phyloP scores from a whole-genome alignment of 257 asterid genomes.

The Solanum virginianum region DNA sequence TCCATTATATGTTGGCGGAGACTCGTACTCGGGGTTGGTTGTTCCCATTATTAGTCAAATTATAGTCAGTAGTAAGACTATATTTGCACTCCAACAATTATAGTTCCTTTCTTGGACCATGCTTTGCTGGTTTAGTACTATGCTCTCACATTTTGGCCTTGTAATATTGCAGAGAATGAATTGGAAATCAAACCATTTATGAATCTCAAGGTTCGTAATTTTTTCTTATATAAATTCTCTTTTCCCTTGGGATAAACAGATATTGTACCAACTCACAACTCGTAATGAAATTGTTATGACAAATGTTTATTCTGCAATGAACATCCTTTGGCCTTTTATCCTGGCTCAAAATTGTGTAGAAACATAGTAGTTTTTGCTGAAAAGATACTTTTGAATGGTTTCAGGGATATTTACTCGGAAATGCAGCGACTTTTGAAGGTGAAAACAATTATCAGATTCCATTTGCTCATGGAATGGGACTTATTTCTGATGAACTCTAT shows the following conservation, averaged over 20 bases:
- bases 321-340: background rate
- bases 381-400: background rate
- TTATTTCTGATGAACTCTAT: conserved; percentile 6
- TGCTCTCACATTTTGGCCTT: background rate
- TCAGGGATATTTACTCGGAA: conserved; percentile 20
- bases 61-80: conserved; percentile 3
- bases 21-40: conserved; percentile 2
- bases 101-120: background rate
- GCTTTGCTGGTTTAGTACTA: background rate
- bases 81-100: background rate
- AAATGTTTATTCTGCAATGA: background rate
- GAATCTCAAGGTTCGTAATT: conserved; percentile 7
- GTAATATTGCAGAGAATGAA: conserved; percentile 11
- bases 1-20: conserved; percentile 9
- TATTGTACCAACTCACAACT: background rate
- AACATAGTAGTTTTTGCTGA: background rate
- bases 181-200: background rate
- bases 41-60: conserved; percentile 9
- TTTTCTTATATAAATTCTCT: background rate
- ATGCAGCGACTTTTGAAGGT: background rate
- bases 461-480: conserved; percentile 11
- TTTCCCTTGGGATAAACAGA: background rate
- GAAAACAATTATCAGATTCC: background rate
- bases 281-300: background rate
- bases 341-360: background rate